These are phyloP conservation scores for Vigna reflexopilosa DNA, from an alignment of 306 rosid genomes.

Conservation along the genomic window DNA sequence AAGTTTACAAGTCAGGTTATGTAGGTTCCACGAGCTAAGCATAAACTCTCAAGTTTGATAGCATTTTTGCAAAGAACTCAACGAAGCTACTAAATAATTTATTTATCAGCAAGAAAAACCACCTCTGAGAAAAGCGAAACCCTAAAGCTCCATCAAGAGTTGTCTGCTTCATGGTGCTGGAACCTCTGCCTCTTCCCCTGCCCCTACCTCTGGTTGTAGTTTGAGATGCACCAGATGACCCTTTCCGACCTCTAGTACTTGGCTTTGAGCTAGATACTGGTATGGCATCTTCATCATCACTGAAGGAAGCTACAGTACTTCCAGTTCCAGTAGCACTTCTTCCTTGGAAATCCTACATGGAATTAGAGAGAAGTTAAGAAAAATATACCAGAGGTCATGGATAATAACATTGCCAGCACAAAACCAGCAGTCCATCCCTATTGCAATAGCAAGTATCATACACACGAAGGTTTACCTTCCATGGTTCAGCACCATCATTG, in stretches of 20 bases:
- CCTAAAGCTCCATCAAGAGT: conserved; percentile 90
- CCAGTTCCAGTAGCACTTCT: conserved; percentile 70
- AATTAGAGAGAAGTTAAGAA: conserved; percentile 41
- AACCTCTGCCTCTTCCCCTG: conserved; percentile 70
- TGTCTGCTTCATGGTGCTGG: conserved; percentile 79
- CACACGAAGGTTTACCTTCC: conserved; percentile 60
- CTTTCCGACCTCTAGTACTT: conserved; percentile 79
- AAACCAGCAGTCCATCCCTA: conserved; percentile 7
- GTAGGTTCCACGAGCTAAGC: no score
- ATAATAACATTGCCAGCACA: conserved; percentile 20
- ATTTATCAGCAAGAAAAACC: conserved; percentile 37
- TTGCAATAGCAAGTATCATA: conserved; percentile 32
- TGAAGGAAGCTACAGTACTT: conserved; percentile 71
- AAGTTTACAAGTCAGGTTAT: no score
- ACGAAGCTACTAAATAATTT: conserved; percentile 14
- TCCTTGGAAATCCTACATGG: conserved; percentile 62
- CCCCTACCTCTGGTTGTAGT: conserved; percentile 82
- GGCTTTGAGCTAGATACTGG: conserved; percentile 63
- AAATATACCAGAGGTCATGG: conserved; percentile 28
- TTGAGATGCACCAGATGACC: conserved; percentile 61
- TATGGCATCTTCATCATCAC: conserved; percentile 85
- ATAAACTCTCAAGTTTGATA: no score
- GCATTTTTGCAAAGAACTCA: conserved; percentile 9
- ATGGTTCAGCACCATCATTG: conserved; percentile 56
- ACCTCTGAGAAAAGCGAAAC: conserved; percentile 86